Percentiles rank a stretch among this genome's conserved stretches.
Evolutionary conservation across 768 basidiomycete species (phyloP).

Genomic region (Naganishia friedmannii): DNA sequence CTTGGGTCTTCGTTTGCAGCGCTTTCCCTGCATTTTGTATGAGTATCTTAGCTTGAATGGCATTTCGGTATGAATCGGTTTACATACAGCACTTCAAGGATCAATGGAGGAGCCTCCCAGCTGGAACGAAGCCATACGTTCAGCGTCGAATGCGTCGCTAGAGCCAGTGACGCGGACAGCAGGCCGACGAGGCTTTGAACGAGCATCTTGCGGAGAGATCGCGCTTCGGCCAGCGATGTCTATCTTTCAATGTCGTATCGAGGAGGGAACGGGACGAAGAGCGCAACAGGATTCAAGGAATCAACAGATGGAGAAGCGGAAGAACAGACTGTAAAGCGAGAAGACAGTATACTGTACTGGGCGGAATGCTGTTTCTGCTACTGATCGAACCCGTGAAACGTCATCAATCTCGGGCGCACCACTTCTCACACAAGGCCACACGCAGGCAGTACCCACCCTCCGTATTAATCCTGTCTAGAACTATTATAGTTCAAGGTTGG

Average conservation of each 20-base stretch:
- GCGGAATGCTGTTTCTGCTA: no score
- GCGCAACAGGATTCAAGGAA: background rate
- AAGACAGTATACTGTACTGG: background rate
- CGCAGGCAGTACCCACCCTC: no score
- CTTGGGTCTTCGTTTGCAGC: slow-evolving; percentile 68
- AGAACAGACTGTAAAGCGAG: background rate
- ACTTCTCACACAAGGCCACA: no score
- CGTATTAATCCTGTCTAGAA: no score
- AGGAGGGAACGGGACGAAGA: background rate
- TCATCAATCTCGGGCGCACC: slow-evolving; percentile 8
- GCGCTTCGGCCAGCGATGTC: no score
- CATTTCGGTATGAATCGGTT: background rate
- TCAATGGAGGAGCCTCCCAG: slow-evolving; percentile 64
- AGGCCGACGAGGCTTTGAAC: slow-evolving; percentile 1
- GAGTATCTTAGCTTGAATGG: slow-evolving; percentile 11
- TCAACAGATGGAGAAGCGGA: background rate
- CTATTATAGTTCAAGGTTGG: no score
- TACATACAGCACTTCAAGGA: slow-evolving; percentile 66
- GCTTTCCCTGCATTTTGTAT: slow-evolving; percentile 66
- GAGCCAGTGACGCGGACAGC: slow-evolving; percentile 23
- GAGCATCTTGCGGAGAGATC: background rate
- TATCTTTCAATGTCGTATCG: background rate
- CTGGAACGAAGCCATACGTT: slow-evolving; percentile 64
- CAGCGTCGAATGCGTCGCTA: slow-evolving; percentile 56
- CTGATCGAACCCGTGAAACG: background rate